A percentile compares a stretch with the other conserved stretches of the same genome.
phyloP scores from a whole-genome alignment of 1,284 basidiomycete genomes.

The Cryptococcus maquisensis region DNA sequence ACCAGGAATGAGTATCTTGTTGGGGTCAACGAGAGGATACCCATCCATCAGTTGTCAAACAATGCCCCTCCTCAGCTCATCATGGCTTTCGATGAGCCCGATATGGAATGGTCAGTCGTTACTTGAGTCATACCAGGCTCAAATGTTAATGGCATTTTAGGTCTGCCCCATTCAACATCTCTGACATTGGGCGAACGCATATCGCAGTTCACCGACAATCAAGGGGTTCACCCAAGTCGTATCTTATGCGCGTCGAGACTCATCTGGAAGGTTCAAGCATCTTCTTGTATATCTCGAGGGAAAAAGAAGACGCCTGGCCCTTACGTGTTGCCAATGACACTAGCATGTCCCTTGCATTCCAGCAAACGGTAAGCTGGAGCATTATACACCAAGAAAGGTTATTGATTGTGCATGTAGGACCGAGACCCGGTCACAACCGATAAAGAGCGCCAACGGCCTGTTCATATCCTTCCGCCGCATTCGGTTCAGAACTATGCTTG shows the following conservation, averaged over 20 bases:
- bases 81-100: slow-evolving; percentile 77
- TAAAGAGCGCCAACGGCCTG: slow-evolving; percentile 18
- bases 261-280: slow-evolving; percentile 84
- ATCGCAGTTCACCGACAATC: slow-evolving; percentile 55
- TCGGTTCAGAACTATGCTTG: slow-evolving; percentile 66
- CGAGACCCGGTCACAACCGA: slow-evolving; percentile 49
- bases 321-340: slow-evolving; percentile 88
- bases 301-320: slow-evolving; percentile 72
- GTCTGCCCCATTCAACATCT: slow-evolving; percentile 88
- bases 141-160: slow-evolving; percentile 49
- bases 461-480: slow-evolving; percentile 25
- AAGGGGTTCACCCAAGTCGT: slow-evolving; percentile 48
- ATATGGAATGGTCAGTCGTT: slow-evolving; percentile 69
- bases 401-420: slow-evolving; percentile 14
- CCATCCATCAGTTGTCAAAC: slow-evolving; percentile 65
- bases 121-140: neutral
- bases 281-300: slow-evolving; percentile 70
- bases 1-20: slow-evolving; percentile 53
- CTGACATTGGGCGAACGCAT: slow-evolving; percentile 82
- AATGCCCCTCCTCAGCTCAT: slow-evolving; percentile 65
- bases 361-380: slow-evolving; percentile 63
- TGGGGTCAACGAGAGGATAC: slow-evolving; percentile 63
- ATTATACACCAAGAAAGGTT: neutral
- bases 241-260: slow-evolving; percentile 76
- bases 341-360: slow-evolving; percentile 65